Conservation (phyloP, 1,139 yeast species). For the Meyerozyma smithsonii region DNA sequence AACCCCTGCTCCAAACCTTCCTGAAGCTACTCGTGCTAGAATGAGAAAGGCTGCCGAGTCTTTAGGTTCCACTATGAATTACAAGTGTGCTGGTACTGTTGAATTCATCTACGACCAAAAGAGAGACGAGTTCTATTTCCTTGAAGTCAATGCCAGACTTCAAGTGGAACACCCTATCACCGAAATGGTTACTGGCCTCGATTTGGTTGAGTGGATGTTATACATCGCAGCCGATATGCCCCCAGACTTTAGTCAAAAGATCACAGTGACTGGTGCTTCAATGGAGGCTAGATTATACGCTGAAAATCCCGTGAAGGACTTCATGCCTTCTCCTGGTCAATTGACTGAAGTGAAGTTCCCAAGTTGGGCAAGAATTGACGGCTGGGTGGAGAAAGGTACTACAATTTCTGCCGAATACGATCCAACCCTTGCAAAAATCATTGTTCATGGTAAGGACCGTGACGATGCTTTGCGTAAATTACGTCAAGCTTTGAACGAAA, state of each 20-base stretch:
- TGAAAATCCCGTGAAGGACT: constrained; percentile 92
- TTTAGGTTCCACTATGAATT: constrained; percentile 73
- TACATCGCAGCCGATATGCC: constrained; percentile 85
- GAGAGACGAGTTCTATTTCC: constrained; percentile 85
- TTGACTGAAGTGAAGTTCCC: constrained; percentile 83
- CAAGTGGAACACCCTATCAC: constrained; percentile 98
- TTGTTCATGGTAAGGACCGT: constrained; percentile 88
- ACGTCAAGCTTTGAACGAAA: constrained; percentile 77
- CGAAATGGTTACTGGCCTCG: constrained; percentile 90
- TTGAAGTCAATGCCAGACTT: constrained; percentile 93
- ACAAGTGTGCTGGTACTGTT: constrained; percentile 96
- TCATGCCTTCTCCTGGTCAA: constrained; percentile 95
- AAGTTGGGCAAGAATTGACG: constrained; percentile 84
- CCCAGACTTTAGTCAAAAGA: constrained; percentile 62
- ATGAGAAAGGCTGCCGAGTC: constrained; percentile 86
- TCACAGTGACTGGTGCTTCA: constrained; percentile 74
- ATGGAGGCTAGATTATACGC: constrained; percentile 97
- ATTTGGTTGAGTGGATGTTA: constrained; percentile 96
- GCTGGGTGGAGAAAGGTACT: constrained; percentile 93
- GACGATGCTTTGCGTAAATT: constrained; percentile 74
- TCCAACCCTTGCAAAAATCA: constrained; percentile 93
- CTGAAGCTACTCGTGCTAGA: constrained; percentile 65
- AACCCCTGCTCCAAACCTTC: constrained; percentile 94
- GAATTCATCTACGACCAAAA: constrained; percentile 87
- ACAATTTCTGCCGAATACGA: constrained; percentile 88